These are phyloP conservation scores for Mycogone perniciosa DNA, from an alignment of 2,329 filamentous ascomycete genomes.

Conservation along the genomic window DNA sequence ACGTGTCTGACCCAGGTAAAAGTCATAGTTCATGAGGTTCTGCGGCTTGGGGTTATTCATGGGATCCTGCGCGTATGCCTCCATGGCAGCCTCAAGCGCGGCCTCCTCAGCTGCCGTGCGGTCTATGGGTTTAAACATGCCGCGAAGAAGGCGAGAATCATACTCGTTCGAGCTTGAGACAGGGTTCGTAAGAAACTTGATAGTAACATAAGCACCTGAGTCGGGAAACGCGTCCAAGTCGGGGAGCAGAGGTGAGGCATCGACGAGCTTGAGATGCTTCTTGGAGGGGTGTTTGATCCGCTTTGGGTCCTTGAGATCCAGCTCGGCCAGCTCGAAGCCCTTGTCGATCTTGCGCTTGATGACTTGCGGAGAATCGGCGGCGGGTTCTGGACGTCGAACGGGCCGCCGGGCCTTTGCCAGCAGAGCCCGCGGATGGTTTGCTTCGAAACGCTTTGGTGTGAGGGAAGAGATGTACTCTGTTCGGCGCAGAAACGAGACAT, in stretches of 20 bases:
- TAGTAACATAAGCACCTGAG: slow-evolving; percentile 60
- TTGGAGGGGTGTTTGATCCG: slow-evolving; percentile 54
- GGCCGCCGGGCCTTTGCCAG: slow-evolving; percentile 27
- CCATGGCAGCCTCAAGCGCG: slow-evolving; percentile 43
- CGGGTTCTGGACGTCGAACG: slow-evolving; percentile 50
- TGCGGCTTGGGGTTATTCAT: slow-evolving; percentile 48
- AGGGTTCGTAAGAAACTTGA: slow-evolving; percentile 63
- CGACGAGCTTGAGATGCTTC: slow-evolving; percentile 50
- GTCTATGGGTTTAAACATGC: slow-evolving; percentile 55
- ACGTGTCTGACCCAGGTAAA: slow-evolving; percentile 51
- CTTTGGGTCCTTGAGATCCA: slow-evolving; percentile 47
- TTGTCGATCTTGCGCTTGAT: slow-evolving; percentile 63
- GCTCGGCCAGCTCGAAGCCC: slow-evolving; percentile 50
- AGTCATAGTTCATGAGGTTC: slow-evolving; percentile 59
- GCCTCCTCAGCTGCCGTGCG: slow-evolving; percentile 48
- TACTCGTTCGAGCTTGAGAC: slow-evolving; percentile 46
- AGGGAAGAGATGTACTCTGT: slow-evolving; percentile 86
- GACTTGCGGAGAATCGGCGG: slow-evolving; percentile 56
- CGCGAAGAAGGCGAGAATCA: slow-evolving; percentile 55
- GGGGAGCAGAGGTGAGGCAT: slow-evolving; percentile 56
- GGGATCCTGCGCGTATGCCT: slow-evolving; percentile 52
- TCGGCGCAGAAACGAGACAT: slow-evolving; percentile 87
- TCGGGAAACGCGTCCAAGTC: slow-evolving; percentile 65
- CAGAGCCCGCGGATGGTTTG: slow-evolving; percentile 36
- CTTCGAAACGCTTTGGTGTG: slow-evolving; percentile 42